These are phyloP conservation scores for Aspergillus quadrilineatus DNA, from an alignment of 2,329 filamentous ascomycete species.

Conservation along the genomic window DNA sequence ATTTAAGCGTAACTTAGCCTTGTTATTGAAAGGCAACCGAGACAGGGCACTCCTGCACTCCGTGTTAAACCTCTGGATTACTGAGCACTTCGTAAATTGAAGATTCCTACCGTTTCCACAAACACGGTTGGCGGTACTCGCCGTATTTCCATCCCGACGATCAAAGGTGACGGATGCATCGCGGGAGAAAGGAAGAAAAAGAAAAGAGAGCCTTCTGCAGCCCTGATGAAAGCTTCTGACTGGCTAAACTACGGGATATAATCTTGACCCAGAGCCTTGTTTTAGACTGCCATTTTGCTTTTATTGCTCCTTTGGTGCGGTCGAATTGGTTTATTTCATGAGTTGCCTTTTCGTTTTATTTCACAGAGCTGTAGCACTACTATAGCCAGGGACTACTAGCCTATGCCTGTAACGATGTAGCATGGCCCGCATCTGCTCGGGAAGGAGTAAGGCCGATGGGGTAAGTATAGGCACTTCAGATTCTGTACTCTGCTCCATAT, in stretches of 20 bases:
- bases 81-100: too few species aligned
- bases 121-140: too few species aligned
- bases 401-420: neutral
- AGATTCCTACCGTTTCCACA: too few species aligned
- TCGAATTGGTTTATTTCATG: neutral
- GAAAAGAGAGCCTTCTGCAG: slow-evolving; percentile 1
- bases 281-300: neutral
- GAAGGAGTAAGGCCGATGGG: neutral
- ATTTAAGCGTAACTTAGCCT: too few species aligned
- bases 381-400: slow-evolving; percentile 1
- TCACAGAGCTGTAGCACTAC: neutral
- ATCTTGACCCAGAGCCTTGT: neutral
- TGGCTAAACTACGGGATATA: neutral
- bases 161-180: neutral
- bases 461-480: neutral
- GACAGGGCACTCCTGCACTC: too few species aligned
- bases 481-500: neutral
- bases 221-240: neutral
- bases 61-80: too few species aligned
- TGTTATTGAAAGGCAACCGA: too few species aligned
- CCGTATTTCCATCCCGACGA: too few species aligned
- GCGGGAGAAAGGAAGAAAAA: neutral
- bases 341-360: neutral
- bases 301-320: neutral
- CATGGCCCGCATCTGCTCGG: neutral